Percentiles rank a stretch among this genome's conserved stretches.
Conservation (phyloP, 305 asterid species). For the Fraxinus platypoda region DNA sequence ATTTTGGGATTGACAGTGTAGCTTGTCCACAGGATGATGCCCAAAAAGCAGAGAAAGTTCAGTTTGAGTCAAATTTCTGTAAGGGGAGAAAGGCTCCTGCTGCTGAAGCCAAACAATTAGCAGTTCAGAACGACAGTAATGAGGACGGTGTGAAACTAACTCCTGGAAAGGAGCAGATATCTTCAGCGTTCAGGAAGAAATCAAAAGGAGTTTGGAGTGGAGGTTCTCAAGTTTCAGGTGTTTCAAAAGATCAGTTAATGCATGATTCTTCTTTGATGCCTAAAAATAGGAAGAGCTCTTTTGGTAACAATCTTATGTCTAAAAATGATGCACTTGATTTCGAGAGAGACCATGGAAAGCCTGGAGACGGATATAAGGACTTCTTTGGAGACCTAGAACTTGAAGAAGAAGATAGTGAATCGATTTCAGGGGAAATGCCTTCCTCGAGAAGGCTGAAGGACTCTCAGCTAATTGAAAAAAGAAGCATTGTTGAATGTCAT, state of each 20-base stretch:
- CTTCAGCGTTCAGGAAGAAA: not conserved
- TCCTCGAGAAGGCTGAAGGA: not conserved
- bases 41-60: not conserved
- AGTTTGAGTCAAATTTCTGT: not conserved
- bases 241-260: conserved; percentile 4
- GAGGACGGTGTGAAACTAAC: not conserved
- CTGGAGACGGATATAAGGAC: conserved; percentile 46
- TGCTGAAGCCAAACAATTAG: not conserved
- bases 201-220: not conserved
- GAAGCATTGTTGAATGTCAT: conserved; percentile 37
- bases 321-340: not conserved
- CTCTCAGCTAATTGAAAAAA: conserved; percentile 20
- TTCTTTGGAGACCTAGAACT: conserved; percentile 49
- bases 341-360: not conserved
- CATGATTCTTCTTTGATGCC: not conserved
- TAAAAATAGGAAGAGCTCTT: not conserved
- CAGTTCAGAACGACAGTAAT: not conserved
- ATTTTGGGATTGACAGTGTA: not conserved
- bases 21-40: not conserved
- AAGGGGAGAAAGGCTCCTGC: not conserved
- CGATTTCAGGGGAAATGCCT: conserved; percentile 39
- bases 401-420: conserved; percentile 49
- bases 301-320: not conserved
- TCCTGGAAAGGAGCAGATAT: not conserved
- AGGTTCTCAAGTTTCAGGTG: not conserved